Conservation (phyloP, 768 basidiomycete genomes). For the Boletellus ananas region DNA sequence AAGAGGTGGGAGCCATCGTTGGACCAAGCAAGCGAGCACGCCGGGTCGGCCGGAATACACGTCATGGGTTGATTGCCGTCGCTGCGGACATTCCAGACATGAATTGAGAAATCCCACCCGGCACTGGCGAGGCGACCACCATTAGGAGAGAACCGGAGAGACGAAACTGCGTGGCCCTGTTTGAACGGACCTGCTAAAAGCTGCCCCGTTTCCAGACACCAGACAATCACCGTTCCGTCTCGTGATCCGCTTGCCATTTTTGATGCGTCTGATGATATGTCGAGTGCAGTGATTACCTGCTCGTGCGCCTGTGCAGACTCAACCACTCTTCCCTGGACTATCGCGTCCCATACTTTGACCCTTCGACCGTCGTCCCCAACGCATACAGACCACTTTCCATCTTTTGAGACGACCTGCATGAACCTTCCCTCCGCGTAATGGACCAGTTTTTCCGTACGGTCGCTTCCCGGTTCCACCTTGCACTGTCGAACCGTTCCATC, state of each 20-base stretch:
- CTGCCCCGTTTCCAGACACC: conserved; percentile 16
- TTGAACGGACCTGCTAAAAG: conserved; percentile 17
- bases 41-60: conserved; percentile 2
- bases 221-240: conserved; percentile 19
- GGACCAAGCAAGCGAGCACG: conserved; percentile 18
- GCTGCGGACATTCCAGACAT: conserved; percentile 3
- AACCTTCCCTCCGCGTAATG: neutral
- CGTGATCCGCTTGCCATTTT: conserved; percentile 23
- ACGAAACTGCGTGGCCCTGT: conserved; percentile 7
- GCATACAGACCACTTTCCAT: conserved; percentile 16
- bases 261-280: conserved; percentile 15
- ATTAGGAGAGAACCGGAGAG: conserved; percentile 21
- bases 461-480: neutral
- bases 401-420: conserved; percentile 8
- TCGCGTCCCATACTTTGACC: conserved; percentile 9
- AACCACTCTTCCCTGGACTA: conserved; percentile 2
- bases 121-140: conserved; percentile 18
- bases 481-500: conserved; percentile 12
- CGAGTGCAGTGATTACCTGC: conserved; percentile 16
- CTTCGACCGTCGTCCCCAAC: neutral
- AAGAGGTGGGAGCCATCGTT: conserved; percentile 16
- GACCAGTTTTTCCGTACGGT: neutral
- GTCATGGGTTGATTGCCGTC: neutral
- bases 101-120: conserved; percentile 5
- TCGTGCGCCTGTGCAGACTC: conserved; percentile 11